Evolutionary conservation across 2,329 filamentous ascomycete genomes (phyloP).

Genomic region (Bipolaris bicolor): DNA sequence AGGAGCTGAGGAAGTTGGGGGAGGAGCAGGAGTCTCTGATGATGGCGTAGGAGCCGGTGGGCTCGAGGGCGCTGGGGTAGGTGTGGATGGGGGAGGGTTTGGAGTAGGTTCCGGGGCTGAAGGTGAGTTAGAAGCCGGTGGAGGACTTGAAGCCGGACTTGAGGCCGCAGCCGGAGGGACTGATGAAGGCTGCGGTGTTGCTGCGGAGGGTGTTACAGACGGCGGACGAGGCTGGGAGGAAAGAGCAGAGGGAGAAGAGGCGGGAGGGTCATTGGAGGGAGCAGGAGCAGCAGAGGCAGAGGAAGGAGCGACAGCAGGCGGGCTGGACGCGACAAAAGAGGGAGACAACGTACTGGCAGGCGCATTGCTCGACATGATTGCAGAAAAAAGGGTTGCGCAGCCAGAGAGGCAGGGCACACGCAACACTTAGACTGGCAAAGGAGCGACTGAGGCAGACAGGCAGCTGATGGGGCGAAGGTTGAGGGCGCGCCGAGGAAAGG

Average conservation of each 20-base stretch:
- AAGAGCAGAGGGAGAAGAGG: conserved; percentile 12
- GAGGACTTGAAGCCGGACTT: conserved; percentile 14
- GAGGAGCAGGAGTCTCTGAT: conserved; percentile 22
- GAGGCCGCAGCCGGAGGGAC: conserved; percentile 21
- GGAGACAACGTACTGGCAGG: conserved; percentile 45
- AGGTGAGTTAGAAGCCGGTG: conserved; percentile 25
- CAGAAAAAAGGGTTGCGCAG: conserved; percentile 16
- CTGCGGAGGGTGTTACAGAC: conserved; percentile 31
- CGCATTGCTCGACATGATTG: conserved; percentile 37
- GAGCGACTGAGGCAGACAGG: conserved; percentile 8
- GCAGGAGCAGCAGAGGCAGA: conserved; percentile 24
- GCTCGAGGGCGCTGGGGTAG: conserved; percentile 12
- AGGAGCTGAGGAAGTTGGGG: conserved; percentile 19
- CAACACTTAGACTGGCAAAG: conserved; percentile 7
- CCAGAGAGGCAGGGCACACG: conserved; percentile 13
- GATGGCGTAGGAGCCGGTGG: conserved; percentile 20
- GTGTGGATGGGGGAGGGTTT: conserved; percentile 14
- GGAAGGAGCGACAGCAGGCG: conserved; percentile 9
- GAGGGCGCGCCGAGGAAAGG: conserved; percentile 1
- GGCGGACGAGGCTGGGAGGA: conserved; percentile 21
- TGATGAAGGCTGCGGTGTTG: conserved; percentile 30
- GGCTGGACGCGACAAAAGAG: conserved; percentile 22
- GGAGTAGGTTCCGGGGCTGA: conserved; percentile 21
- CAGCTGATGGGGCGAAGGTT: conserved; percentile 2
- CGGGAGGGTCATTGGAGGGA: conserved; percentile 10